Base-by-base conservation (phyloP, 139 green algal species). In the Tetradesmus obliquus region DNA sequence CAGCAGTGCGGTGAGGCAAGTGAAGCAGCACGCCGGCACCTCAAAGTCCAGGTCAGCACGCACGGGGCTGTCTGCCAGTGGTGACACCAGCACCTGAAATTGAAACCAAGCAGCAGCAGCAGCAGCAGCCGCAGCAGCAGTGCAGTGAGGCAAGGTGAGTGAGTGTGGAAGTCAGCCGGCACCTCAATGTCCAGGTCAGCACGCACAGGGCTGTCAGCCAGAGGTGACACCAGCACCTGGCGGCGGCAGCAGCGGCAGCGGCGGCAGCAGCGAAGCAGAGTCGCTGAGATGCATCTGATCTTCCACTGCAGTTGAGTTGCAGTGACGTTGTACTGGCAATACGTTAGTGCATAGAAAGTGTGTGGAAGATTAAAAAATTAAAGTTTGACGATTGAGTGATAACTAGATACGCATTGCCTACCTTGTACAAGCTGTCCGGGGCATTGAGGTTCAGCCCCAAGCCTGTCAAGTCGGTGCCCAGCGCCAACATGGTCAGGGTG, bases 381-480 rank as follows among this genome's bases (percentile, higher is more conserved):
- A 96, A 96, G 87, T 99, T 97, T 13, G 94, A 86, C 66, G 91
- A 60, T 60, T 45, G 32, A 45, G 32, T 45, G 32, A 45, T 45
- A 45, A 45, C 32, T 45, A 45, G 32, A 45, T 13, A 66, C 9
- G 57, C 7, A 8, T 13, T 71, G 0, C 15, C 45, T 32, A 83
- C 86, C 86, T 96, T 96, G 94, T 97, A 97, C 86, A 99, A 92
- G 82, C 92, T 94, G 53, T 98, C 97, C 1, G 94, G 88, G 6
- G 94, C 96, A 94, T 99, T 99, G 22, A 99, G 94, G 94, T 99
- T 99, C 17, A 99, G 95, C 7, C 98, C 98, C 19, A 99, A 94
- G 13, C 96, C 98, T 1, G 98, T 99, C 5, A 99, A 94, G 93
- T 99, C 98, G 1, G 96, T 99, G 86, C 98, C 98, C 53, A 99